A percentile compares a stretch with the other conserved stretches of the same genome.
phyloP scores from a whole-genome alignment of 371 early-diverging fungal genomes.

The Apophysomyces variabilis region DNA sequence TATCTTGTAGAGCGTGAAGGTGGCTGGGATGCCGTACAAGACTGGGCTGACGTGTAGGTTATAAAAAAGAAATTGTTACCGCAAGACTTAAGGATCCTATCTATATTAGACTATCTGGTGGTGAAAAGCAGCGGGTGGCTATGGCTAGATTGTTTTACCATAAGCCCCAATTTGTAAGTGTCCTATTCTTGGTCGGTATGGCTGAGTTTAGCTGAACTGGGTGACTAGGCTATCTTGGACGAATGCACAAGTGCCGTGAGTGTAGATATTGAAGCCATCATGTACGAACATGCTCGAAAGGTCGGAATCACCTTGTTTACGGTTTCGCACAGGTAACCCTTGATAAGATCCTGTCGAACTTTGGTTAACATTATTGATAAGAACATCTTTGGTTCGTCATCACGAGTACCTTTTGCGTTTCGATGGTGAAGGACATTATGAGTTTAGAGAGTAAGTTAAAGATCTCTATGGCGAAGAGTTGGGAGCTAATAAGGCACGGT shows the following conservation, averaged over 20 bases:
- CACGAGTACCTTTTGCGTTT: slow-evolving; percentile 82
- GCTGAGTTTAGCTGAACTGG: not conserved
- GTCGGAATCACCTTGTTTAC: slow-evolving; percentile 87
- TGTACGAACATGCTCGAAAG: slow-evolving; percentile 82
- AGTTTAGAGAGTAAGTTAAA: slow-evolving; percentile 63
- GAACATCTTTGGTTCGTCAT: slow-evolving; percentile 65
- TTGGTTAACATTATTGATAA: slow-evolving; percentile 8
- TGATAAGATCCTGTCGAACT: not conserved
- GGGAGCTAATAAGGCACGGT: not conserved
- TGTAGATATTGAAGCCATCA: slow-evolving; percentile 82
- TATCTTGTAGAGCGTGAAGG: slow-evolving; percentile 82
- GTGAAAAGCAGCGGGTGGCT: slow-evolving; percentile 84
- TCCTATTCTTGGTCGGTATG: not conserved
- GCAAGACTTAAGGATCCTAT: slow-evolving; percentile 3
- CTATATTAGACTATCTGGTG: slow-evolving; percentile 64
- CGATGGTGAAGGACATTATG: slow-evolving; percentile 85
- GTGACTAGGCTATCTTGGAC: slow-evolving; percentile 74
- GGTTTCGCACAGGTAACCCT: slow-evolving; percentile 75
- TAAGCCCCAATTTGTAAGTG: slow-evolving; percentile 75
- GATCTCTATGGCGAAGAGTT: not conserved
- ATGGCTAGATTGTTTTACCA: slow-evolving; percentile 88
- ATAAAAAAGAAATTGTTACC: slow-evolving; percentile 11
- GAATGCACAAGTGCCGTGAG: slow-evolving; percentile 89
- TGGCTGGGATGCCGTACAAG: slow-evolving; percentile 83
- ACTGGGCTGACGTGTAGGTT: slow-evolving; percentile 78